Conservation (phyloP, 2,329 filamentous ascomycete species). For the Rugonectria rugulosa region DNA sequence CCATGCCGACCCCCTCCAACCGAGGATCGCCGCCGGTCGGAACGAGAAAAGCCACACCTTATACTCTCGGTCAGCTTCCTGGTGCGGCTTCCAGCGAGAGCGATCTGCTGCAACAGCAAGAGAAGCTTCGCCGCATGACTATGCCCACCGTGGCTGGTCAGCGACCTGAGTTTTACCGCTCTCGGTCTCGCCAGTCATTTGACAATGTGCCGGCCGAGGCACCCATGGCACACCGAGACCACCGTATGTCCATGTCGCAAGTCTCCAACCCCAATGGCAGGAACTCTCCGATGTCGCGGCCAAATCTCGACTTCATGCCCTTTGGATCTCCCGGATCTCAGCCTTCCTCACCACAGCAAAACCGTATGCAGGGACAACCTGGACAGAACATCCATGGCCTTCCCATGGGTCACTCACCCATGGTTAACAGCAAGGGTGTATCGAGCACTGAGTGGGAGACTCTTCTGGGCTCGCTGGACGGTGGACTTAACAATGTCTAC, state of each 20-base stretch:
- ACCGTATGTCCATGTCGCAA: conserved; percentile 57
- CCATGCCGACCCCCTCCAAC: conserved; percentile 32
- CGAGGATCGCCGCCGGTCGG: conserved; percentile 45
- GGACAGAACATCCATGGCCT: conserved; percentile 28
- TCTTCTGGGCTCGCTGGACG: conserved; percentile 80
- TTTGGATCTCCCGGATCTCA: conserved; percentile 57
- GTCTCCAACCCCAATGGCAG: conserved; percentile 43
- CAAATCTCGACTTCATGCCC: conserved; percentile 67
- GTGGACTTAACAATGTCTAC: conserved; percentile 83
- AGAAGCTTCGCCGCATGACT: conserved; percentile 65
- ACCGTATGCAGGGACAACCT: conserved; percentile 46
- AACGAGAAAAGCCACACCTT: conserved; percentile 47
- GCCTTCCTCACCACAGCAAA: conserved; percentile 57
- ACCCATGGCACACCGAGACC: conserved; percentile 48
- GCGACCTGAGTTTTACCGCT: conserved; percentile 49
- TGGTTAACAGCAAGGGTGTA: conserved; percentile 50
- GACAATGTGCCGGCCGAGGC: conserved; percentile 51
- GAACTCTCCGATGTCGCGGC: conserved; percentile 30
- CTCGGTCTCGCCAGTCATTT: conserved; percentile 57
- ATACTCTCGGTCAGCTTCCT: conserved; percentile 49
- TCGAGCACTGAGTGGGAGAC: conserved; percentile 82
- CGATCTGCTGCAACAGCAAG: conserved; percentile 62
- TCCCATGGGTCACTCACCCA: conserved; percentile 38
- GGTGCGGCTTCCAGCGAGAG: conserved; percentile 59
- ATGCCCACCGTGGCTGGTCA: conserved; percentile 51